A percentile compares a stretch with the other conserved stretches of the same genome.
Conservation (phyloP, 768 basidiomycete genomes). For the Mycena maculata region DNA sequence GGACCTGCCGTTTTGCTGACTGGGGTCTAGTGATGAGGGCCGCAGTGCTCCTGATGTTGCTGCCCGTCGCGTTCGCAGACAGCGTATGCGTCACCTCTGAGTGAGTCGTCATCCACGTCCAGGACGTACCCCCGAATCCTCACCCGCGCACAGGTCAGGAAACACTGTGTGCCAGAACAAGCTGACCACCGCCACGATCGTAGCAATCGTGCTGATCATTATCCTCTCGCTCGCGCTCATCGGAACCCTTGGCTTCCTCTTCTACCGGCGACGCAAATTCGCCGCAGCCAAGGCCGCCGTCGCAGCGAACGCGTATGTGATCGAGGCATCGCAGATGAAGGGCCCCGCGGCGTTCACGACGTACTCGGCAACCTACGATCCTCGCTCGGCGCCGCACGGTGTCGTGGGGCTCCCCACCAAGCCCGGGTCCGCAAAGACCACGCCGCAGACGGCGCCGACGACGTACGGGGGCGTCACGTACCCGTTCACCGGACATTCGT, state of each 20-base stretch:
- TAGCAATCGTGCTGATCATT: neutral
- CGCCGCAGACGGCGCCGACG: conserved; percentile 8
- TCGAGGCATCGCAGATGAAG: conserved; percentile 18
- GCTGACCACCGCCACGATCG: conserved; percentile 17
- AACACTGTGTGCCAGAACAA: neutral
- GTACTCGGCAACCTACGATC: neutral
- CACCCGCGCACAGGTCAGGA: neutral
- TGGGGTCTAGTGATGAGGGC: neutral
- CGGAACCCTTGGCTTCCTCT: neutral
- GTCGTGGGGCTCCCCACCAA: neutral
- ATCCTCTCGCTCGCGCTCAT: neutral
- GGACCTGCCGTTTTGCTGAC: neutral
- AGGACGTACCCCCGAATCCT: neutral
- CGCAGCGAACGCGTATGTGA: conserved; percentile 10
- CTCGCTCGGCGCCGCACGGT: neutral
- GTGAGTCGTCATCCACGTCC: neutral
- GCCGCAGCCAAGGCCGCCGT: neutral
- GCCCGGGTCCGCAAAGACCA: neutral
- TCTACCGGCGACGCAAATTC: conserved; percentile 19
- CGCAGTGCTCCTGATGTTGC: neutral
- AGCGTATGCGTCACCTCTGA: conserved; percentile 2
- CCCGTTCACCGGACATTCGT: conserved; percentile 6
- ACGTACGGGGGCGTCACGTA: conserved; percentile 6
- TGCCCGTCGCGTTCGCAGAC: neutral
- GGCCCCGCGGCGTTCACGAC: conserved; percentile 5